A percentile compares a stretch with the other conserved stretches of the same genome.
Evolutionary conservation across 306 rosid genomes (phyloP).

Genomic region (Rubus parviflorus): DNA sequence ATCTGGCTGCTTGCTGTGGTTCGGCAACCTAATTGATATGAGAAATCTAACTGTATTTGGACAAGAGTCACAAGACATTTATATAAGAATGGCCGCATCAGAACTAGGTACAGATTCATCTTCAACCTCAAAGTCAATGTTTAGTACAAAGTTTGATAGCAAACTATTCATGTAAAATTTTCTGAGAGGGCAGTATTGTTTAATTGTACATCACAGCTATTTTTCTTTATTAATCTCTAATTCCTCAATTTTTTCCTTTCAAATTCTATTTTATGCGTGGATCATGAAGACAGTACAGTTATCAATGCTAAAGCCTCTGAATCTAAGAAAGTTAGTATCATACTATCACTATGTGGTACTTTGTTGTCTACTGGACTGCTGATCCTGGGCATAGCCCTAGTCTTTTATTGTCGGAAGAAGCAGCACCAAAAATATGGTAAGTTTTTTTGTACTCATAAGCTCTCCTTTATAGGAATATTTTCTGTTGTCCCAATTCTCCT

Average conservation of each 20-base stretch:
- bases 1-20: slow-evolving; percentile 52
- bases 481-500: rapidly evolving
- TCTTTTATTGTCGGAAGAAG: slow-evolving; percentile 3
- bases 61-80: slow-evolving; percentile 40
- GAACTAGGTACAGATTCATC: slow-evolving; percentile 23
- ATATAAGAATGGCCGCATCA: slow-evolving; percentile 35
- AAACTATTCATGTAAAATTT: background rate
- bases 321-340: background rate
- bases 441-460: background rate
- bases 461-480: background rate
- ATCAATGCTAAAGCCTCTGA: background rate
- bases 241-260: background rate
- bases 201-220: background rate
- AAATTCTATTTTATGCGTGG: slow-evolving; percentile 1
- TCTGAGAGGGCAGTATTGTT: background rate
- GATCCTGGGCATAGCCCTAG: background rate
- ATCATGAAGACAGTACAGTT: background rate
- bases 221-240: background rate
- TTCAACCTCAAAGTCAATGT: background rate
- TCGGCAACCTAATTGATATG: slow-evolving; percentile 26
- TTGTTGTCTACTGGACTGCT: background rate
- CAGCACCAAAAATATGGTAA: background rate
- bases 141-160: background rate
- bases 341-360: slow-evolving; percentile 1
- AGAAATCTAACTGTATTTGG: slow-evolving; percentile 24